These are phyloP conservation scores for Alternaria hordeiaustralica DNA, from an alignment of 2,329 filamentous ascomycete genomes.

Conservation along the genomic window DNA sequence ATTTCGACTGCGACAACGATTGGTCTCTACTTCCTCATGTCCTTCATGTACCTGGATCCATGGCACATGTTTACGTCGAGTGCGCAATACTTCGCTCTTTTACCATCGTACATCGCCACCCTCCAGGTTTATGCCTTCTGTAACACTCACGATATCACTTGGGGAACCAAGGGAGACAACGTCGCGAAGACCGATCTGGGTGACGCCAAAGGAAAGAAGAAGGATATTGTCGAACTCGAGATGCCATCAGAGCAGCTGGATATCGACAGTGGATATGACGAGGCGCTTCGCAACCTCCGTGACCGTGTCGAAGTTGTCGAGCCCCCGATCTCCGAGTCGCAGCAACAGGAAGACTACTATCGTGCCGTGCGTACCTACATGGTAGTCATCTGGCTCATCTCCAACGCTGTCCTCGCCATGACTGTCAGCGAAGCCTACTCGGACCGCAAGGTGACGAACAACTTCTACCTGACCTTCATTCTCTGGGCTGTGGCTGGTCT, in stretches of 20 bases:
- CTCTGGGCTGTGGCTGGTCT: constrained; percentile 88
- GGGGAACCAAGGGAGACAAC: constrained; percentile 99
- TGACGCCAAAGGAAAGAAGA: constrained; percentile 76
- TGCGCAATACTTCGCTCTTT: constrained; percentile 87
- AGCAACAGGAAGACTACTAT: constrained; percentile 98
- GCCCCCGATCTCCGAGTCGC: constrained; percentile 69
- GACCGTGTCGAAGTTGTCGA: constrained; percentile 84
- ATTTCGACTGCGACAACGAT: constrained; percentile 87
- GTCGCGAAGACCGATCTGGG: constrained; percentile 91
- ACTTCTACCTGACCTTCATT: constrained; percentile 91
- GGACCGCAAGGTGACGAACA: constrained; percentile 72
- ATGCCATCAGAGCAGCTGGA: constrained; percentile 98
- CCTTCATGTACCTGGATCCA: constrained; percentile 93
- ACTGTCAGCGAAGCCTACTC: constrained; percentile 85
- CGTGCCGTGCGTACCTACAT: constrained; percentile 97
- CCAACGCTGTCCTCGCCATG: constrained; percentile 94
- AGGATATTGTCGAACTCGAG: constrained; percentile 85
- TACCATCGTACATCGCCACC: constrained; percentile 95
- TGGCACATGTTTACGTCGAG: constrained; percentile 99
- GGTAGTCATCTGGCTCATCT: constrained; percentile 92
- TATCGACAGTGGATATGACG: constrained; percentile 97
- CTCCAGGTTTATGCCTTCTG: constrained; percentile 98
- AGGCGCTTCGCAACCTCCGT: constrained; percentile 92
- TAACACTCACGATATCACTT: constrained; percentile 98
- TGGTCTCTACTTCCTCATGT: constrained; percentile 95